phyloP scores from a whole-genome alignment of 441 rosid genomes.

The Brassica balearica region DNA sequence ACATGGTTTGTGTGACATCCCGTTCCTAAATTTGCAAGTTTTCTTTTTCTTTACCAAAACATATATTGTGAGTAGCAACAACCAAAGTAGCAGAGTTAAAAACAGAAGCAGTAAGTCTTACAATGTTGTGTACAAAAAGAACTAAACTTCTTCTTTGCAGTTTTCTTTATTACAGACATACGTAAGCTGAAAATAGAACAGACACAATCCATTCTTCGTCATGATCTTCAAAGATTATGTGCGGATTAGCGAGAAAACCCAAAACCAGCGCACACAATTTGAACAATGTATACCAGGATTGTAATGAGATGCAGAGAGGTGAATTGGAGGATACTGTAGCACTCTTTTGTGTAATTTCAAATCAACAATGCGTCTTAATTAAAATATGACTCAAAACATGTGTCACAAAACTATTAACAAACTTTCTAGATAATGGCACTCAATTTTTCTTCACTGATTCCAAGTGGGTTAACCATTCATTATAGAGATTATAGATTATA shows the following conservation, averaged over 20 bases:
- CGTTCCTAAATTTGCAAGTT: not conserved
- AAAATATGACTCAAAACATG: not conserved
- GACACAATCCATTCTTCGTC: conserved; percentile 20
- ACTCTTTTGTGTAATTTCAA: conserved; percentile 2
- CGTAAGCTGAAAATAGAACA: not conserved
- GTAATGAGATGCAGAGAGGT: not conserved
- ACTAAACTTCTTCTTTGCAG: not conserved
- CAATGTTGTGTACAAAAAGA: not conserved
- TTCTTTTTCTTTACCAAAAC: not conserved
- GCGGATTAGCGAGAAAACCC: conserved; percentile 26
- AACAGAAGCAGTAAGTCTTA: not conserved
- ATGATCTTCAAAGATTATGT: conserved; percentile 30
- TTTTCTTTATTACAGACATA: not conserved
- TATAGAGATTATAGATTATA: not conserved
- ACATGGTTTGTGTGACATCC: not conserved
- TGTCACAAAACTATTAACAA: conserved; percentile 9
- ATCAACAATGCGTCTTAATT: not conserved
- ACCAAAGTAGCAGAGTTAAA: not conserved
- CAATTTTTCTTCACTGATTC: not conserved
- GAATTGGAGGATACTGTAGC: not conserved
- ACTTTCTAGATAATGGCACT: not conserved
- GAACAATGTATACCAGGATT: not conserved
- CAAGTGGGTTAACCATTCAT: not conserved
- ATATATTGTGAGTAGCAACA: not conserved
- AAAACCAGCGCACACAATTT: conserved; percentile 1